Base-by-base conservation (phyloP, 768 basidiomycete species). In the Pisolithus sp. region DNA sequence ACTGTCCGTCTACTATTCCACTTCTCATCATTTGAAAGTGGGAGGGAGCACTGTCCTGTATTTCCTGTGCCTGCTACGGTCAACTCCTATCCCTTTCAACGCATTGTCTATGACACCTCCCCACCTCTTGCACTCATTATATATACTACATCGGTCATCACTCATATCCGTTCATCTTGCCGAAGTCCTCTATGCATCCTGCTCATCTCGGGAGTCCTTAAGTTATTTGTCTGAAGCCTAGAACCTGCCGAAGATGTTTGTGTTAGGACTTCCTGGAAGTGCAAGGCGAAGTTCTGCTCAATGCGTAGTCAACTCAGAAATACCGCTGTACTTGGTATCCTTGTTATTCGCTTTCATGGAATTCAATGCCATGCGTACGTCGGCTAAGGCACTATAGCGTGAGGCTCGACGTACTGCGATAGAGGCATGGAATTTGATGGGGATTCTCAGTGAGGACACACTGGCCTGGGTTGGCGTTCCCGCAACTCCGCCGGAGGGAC, bases 361-460 rank as follows among this genome's bases (percentile, higher is more conserved):
- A 50, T 82, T 81, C 6, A 66, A 58, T 43, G 70, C 73, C 39
- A 77, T 87, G 73, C 72, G 67, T 50, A 75, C 71, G 49, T 77
- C 80, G 7, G 85, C 88, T 23, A 66, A 60, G 41, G 72, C 71
- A 48, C 68, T 89, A 15, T 73, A 89, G 49, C 80, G 83, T 26
- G 85, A 89, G 61, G 77, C 88, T 17, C 77, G 83, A 15, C 73
- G 85, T 42, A 80, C 84, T 24, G 82, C 86, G 15, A 82, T 83
- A 0, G 83, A 88, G 65, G 80, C 86, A 5, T 89, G 86, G 85
- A 84, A 80, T 60, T 68, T 89, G 54, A 72, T 83, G 64, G 88
- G 88, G 12, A 69, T 87, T 38, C 68, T 90, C 7, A 72, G 74
- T n/a, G 84, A 88, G 59, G 52, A 82, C 10, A 86, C 88, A n/a